Base-by-base conservation (phyloP, 768 basidiomycete species). In the Russula olivacea region DNA sequence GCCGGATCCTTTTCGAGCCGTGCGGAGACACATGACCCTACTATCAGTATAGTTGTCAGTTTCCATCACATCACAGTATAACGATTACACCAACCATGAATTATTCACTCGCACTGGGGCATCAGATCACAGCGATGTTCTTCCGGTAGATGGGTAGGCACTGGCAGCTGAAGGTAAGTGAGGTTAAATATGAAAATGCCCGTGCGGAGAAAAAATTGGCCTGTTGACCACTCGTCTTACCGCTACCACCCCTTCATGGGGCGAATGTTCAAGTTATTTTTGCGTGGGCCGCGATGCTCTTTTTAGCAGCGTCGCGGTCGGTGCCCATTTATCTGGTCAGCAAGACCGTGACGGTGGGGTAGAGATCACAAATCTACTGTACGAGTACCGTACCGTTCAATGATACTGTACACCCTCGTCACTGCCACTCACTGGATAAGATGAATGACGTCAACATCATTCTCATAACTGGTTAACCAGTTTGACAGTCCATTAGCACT, bases 361-460 rank as follows among this genome's bases (percentile, higher is more conserved):
- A 38, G 36, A 38, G 36, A 38, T 14, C 36, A 38, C 11, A n/a
- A 7, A 43, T 15, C 17, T 43, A 43, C 43, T n/a, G 43, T 43
- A 32, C 32, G 32, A 32, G 32, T 32, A 43, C 6, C 11, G 19
- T 43, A n/a, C n/a, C n/a, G n/a, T n/a, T n/a, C n/a, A n/a, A n/a
- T n/a, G 17, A 19, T 45, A 21, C 43, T 45, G n/a, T 45, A 38
- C 5, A 45, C 19, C 43, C 8, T 45, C 19, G n/a, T 45, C 43
- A 14, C n/a, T n/a, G n/a, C n/a, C n/a, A n/a, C n/a, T n/a, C n/a
- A n/a, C 36, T n/a, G 3, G n/a, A 54, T 58, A 51, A 52, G 25
- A 32, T 45, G 47, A 54, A 55, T 61, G 45, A 61, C 59, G 45
- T 54, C 59, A 55, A 30, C 15, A 30, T 8, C 4, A 23, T 21